Evolutionary conservation across 2,329 filamentous ascomycete genomes (phyloP), one percentile per base, ranked within the genome.

Genomic region (Epichloe coenophiala): DNA sequence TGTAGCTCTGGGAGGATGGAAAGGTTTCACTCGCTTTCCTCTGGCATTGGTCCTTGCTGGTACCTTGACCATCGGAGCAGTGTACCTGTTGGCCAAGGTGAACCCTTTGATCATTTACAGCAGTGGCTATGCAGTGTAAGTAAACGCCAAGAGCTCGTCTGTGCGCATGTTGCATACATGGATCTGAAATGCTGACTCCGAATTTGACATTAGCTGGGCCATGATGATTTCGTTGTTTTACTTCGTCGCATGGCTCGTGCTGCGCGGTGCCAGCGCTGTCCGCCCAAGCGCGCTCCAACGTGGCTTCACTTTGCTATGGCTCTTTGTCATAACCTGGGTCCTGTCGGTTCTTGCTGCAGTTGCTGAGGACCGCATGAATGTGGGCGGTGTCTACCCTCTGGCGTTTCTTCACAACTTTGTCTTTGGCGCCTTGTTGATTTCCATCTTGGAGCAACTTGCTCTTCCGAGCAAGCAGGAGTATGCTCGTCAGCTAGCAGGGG

Each of bases 41-140:
- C 70, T 95, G 47, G 80, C 88, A 1, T 73, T 95, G 40, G 61
- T 76, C 19, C 73, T 88, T 36, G 77, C 90, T 1, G 79, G 77
- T 1, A 81, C 75, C 1, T 70, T 85, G n/a, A 80, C 85, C 0
- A 65, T 94, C 23, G 86, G 80, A 0, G 73, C 88, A 17, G 84
- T 86, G 1, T 86, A 86, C 57, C 67, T 97, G 48, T 60, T 95
- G 41, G 78, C 79, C 38, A 94, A 93, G 65, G 70, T 91, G 62
- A 97, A 97, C 61, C 89, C 91, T 1, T 78, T 88, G 59, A 88
- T 97, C 59, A 73, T 93, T n/a, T 93, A 96, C 69, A 90, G 88
- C 67, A 94, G 86, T 59, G 77, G 83, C 45, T 97, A 93, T 63
- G 76, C 86, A 5, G 84, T 96, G 61, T 77, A 62, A 65, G 74